These are phyloP conservation scores for Pleurotus citrinopileatus DNA, from an alignment of 768 basidiomycete species.

Conservation along the genomic window DNA sequence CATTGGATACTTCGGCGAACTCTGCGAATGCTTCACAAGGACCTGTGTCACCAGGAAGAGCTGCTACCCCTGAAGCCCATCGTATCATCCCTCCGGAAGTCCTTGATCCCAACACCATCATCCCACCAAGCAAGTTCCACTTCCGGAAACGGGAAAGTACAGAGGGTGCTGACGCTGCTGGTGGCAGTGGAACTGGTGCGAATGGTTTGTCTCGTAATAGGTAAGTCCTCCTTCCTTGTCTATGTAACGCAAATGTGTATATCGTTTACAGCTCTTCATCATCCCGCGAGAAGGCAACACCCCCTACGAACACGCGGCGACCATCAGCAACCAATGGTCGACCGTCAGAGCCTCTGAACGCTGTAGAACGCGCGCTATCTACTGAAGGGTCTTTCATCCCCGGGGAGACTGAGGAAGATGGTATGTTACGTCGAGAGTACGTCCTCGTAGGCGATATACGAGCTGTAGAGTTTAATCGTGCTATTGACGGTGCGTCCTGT, in stretches of 20 bases:
- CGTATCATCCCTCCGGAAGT: constrained; percentile 77
- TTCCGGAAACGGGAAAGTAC: constrained; percentile 43
- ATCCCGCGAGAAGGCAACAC: constrained; percentile 19
- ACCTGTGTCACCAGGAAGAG: constrained; percentile 32
- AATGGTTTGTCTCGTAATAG: constrained; percentile 24
- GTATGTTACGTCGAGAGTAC: constrained; percentile 80
- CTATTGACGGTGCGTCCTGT: constrained; percentile 80
- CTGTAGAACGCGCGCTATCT: constrained; percentile 32
- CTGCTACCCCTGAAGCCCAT: constrained; percentile 68
- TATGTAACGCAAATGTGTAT: not conserved
- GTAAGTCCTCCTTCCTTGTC: constrained; percentile 13
- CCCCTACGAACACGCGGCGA: constrained; percentile 22
- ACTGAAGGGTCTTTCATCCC: constrained; percentile 70
- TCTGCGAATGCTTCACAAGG: constrained; percentile 14
- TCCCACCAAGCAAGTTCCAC: constrained; percentile 79
- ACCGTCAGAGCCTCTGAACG: constrained; percentile 4
- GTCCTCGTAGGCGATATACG: constrained; percentile 89
- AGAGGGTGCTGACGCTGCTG: constrained; percentile 21
- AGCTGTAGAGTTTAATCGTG: constrained; percentile 88
- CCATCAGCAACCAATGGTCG: constrained; percentile 13
- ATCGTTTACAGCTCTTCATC: constrained; percentile 21
- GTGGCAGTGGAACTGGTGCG: too few relatives aligned
- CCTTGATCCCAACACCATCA: constrained; percentile 75
- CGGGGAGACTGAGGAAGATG: constrained; percentile 83
- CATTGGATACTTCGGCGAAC: not conserved